These are phyloP conservation scores for Cairneyella variabilis DNA, from an alignment of 495 filamentous ascomycete genomes.

Conservation along the genomic window DNA sequence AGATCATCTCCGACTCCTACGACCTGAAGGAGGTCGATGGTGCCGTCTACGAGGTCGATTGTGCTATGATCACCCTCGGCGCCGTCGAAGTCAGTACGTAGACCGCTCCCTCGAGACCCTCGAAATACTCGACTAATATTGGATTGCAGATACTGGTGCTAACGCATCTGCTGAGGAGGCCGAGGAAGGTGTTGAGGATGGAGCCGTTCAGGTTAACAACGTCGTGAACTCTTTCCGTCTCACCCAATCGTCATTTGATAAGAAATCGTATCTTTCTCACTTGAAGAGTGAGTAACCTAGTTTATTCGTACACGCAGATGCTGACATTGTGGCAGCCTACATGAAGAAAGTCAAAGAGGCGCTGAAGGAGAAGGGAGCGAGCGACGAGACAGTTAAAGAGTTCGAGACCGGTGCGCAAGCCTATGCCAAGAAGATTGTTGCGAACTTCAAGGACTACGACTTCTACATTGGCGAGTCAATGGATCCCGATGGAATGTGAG, in stretches of 20 bases:
- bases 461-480: conserved; percentile 89
- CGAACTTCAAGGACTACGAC: conserved; percentile 91
- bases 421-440: conserved; percentile 73
- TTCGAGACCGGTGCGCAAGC: conserved; percentile 71
- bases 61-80: conserved; percentile 76
- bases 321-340: conserved; percentile 55
- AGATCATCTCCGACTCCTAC: conserved; percentile 95
- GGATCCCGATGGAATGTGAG: conserved; percentile 87
- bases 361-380: conserved; percentile 57
- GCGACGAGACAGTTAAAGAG: conserved; percentile 59
- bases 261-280: conserved; percentile 73
- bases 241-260: conserved; percentile 71
- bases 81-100: conserved; percentile 68
- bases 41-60: conserved; percentile 82
- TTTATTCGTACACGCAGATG: not conserved
- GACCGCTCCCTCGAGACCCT: not conserved
- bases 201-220: conserved; percentile 79
- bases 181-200: conserved; percentile 69
- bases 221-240: conserved; percentile 91
- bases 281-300: conserved; percentile 65
- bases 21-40: conserved; percentile 70
- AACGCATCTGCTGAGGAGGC: conserved; percentile 93
- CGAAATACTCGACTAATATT: conserved; percentile 8
- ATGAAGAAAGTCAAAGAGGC: conserved; percentile 78
- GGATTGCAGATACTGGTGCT: conserved; percentile 73